Percentiles rank a stretch among this genome's conserved stretches.
These are phyloP conservation scores for Nymphaea colorata DNA, from an alignment of 164 flowering plant species.

Conservation along the genomic window DNA sequence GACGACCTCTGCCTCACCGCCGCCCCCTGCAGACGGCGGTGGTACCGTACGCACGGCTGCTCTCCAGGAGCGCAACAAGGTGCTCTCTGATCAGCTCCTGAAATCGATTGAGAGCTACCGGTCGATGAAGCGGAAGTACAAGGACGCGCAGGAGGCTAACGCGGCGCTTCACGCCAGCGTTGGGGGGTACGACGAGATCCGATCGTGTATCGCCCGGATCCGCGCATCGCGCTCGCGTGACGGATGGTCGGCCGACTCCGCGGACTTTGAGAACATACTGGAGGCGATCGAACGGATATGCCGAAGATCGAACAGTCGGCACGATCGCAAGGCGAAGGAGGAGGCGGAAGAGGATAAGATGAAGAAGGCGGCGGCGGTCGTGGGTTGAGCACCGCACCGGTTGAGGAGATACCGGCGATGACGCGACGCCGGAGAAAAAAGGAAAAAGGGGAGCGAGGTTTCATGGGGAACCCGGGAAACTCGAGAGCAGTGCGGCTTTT, in stretches of 20 bases:
- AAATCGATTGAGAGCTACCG: conserved; percentile 56
- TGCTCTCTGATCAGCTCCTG: conserved; percentile 60
- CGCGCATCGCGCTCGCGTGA: neutral
- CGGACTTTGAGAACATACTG: neutral
- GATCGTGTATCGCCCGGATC: neutral
- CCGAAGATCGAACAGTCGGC: neutral
- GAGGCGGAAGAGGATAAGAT: neutral
- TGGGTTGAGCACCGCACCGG: neutral
- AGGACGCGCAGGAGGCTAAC: conserved; percentile 42
- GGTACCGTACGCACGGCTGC: conserved; percentile 11
- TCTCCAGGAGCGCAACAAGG: conserved; percentile 53
- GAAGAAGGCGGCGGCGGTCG: neutral
- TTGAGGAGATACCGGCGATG: neutral
- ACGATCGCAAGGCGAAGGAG: neutral
- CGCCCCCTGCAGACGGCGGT: neutral
- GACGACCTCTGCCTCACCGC: conserved; percentile 23
- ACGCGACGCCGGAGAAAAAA: neutral
- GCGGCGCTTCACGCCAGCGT: neutral
- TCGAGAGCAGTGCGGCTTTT: neutral
- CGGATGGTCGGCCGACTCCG: neutral
- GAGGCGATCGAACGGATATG: neutral
- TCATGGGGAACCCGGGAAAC: neutral
- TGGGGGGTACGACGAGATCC: neutral
- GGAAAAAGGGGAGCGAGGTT: neutral
- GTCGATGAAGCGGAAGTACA: conserved; percentile 44